Evolutionary conservation across 805 yeast species (phyloP), one percentile per base, ranked within the genome.

Genomic region (Wickerhamiella siamensis): DNA sequence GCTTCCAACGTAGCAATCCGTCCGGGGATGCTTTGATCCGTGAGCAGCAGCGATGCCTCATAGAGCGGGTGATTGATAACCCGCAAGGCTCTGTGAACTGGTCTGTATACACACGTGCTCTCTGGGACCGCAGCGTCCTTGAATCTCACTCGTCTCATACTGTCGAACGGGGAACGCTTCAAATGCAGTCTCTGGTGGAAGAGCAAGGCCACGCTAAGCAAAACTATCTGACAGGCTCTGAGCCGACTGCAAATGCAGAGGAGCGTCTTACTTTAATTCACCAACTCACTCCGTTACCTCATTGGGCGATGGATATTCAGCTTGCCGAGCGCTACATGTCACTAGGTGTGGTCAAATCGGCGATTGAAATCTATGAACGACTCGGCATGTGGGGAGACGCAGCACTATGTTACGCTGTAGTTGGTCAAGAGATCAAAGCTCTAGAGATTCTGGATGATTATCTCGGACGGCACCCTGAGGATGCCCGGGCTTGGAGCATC

Each of bases 161-260:
- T 1, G 79, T 88, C 19, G 97, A 91, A 62, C 72, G 98, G 57
- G 97, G 97, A 39, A 77, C 87, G 4, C 66, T 91, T 40, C 98
- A 91, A 61, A 77, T 91, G 79, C 88, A 87, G 42, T 78, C 94
- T 3, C 65, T 91, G 34, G 91, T 87, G 21, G 95, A 86, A 55
- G 95, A 87, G 57, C 65, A 84, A 20, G 94, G 88, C 2, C 66
- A 69, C 41, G 41, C 18, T 6, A 19, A 36, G 14, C 10, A 26
- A 12, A 2, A 8, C 6, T n/a, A 10, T 19, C 29, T 18, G 12
- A 31, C n/a, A 2, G 42, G 31, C 10, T 5, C 35, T 4, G n/a
- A 15, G 17, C 16, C 33, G 2, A 32, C 22, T 2, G 18, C 58
- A 6, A 56, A 68, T 10, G 61, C 69, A 2, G 64, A 70, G 31